Base-by-base conservation (phyloP, 495 filamentous ascomycete genomes). In the Clavariopsis aquatica region DNA sequence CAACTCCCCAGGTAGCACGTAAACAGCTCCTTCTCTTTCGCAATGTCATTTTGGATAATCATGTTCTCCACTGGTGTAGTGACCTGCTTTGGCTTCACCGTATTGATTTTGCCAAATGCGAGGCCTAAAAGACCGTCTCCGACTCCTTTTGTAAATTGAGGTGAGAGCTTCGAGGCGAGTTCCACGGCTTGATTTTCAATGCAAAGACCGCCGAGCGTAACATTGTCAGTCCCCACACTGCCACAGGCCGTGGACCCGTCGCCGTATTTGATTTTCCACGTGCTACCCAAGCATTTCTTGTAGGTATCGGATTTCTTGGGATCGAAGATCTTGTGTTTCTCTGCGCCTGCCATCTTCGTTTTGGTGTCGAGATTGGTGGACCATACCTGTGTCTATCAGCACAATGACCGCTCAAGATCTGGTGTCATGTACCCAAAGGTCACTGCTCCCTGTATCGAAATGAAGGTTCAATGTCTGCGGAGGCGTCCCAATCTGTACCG, bases 401-500 rank as follows among this genome's bases (percentile, higher is more conserved):
- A 47, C 20, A 13, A 36, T 36, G 13, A n/a, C n/a, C n/a, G n/a
- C n/a, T n/a, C n/a, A n/a, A n/a, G n/a, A n/a, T n/a, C n/a, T n/a
- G n/a, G n/a, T 56, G 26, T 8, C 6, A 53, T 52, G 8, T 57
- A 93, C 88, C 90, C 88, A 93, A 41, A 91, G 79, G 80, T 92
- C 89, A 7, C 86, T 80, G 47, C 87, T 89, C 12, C 88, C 90
- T 28, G 89, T 91, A 74, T 93, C 89, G 66, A 92, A 90, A 71
- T 91, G 86, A 51, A 92, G 71, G 52, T 77, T 82, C 59, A 91
- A 54, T 41, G 75, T 85, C 78, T 92, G 88, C 1, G 79, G 76
- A 10, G 88, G 88, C 0, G 84, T 88, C 28, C 90, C 90, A 67
- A 92, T 87, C 6, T 71, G 62, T 45, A 92, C 82, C 53, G 82